A percentile compares a stretch with the other conserved stretches of the same genome.
Evolutionary conservation across 306 rosid genomes (phyloP).

Genomic region (Luffa aegyptiaca): DNA sequence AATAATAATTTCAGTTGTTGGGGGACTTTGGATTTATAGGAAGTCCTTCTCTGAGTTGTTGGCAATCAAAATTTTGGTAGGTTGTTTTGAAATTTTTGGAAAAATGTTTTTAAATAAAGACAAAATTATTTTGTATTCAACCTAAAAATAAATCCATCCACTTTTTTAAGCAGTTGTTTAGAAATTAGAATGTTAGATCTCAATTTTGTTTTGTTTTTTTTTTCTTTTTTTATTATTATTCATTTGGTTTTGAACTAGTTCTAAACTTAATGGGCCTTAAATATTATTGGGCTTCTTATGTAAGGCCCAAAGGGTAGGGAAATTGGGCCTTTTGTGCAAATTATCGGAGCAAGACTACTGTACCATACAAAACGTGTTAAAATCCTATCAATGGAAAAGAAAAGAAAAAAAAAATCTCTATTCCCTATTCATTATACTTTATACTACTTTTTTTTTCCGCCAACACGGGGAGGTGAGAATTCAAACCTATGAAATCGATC

Average conservation of each 20-base stretch:
- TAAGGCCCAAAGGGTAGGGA: background rate
- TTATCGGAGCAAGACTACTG: background rate
- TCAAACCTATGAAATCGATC: no score
- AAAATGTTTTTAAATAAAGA: background rate
- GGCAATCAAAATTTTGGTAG: background rate
- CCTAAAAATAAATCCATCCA: background rate
- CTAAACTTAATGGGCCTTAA: background rate
- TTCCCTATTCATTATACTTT: no score
- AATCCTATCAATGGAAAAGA: no score
- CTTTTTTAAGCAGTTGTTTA: background rate
- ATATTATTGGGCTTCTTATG: background rate
- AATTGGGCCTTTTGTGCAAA: background rate
- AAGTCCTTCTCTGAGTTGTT: background rate
- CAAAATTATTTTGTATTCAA: background rate
- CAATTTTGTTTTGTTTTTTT: background rate
- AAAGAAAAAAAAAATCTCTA: no score
- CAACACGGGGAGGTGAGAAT: no score
- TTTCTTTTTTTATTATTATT: background rate
- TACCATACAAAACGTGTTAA: no score
- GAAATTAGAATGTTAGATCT: background rate
- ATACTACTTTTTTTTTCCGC: no score
- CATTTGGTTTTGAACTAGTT: background rate
- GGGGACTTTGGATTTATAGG: background rate
- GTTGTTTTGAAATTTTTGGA: background rate
- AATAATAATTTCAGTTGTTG: background rate